Conservation (phyloP, 257 asterid genomes). For the Apocynum venetum region DNA sequence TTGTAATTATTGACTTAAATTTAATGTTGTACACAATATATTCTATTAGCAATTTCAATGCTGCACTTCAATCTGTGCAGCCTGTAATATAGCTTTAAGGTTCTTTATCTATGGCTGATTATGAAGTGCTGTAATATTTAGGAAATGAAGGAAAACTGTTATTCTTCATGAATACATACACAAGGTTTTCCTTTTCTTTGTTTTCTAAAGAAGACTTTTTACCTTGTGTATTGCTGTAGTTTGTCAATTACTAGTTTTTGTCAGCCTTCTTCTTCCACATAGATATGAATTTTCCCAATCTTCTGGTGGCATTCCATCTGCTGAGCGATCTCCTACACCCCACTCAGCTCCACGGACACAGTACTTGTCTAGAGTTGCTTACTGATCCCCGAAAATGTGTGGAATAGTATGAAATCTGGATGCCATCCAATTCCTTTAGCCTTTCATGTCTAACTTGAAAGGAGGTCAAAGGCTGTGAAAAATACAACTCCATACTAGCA, state of each 20-base stretch:
- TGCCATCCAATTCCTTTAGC: background rate
- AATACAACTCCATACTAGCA: background rate
- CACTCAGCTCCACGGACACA: constrained; percentile 95
- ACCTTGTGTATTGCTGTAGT: no score
- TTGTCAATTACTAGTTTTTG: background rate
- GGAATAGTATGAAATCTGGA: background rate
- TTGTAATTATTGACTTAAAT: no score
- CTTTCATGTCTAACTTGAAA: background rate
- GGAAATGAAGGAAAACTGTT: no score
- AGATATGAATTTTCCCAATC: constrained; percentile 74
- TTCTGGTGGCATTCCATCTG: constrained; percentile 77
- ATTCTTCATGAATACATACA: no score
- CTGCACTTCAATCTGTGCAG: no score
- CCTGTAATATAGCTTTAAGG: no score
- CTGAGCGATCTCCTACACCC: constrained; percentile 98
- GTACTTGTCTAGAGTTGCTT: constrained; percentile 60
- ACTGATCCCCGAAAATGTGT: constrained; percentile 48
- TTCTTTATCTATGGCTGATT: no score
- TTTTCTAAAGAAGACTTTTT: no score
- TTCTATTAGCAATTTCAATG: no score
- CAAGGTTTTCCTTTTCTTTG: no score
- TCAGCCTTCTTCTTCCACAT: constrained; percentile 85
- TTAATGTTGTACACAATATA: no score
- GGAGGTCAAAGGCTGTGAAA: background rate
- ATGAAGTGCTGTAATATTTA: no score